phyloP scores from a whole-genome alignment of 202 grass and related monocot genomes.

The Schoenoplectus triqueter region DNA sequence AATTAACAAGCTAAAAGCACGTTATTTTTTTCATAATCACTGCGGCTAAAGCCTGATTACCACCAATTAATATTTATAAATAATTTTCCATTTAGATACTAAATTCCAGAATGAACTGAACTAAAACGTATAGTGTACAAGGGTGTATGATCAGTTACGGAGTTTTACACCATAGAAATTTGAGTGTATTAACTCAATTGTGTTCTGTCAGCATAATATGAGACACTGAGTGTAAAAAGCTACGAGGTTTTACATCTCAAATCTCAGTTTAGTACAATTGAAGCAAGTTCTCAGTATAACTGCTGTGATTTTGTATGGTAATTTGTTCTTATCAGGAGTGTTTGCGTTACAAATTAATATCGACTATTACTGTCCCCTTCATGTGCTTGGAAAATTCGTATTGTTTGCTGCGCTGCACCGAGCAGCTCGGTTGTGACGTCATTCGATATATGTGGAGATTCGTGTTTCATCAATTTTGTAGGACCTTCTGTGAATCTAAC shows the following conservation, averaged over 20 bases:
- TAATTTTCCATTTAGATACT: not conserved
- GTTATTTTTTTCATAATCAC: not conserved
- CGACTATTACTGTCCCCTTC: not conserved
- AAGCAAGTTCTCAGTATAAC: too few species aligned
- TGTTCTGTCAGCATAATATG: too few species aligned
- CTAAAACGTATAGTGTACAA: not conserved
- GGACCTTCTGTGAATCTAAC: too few species aligned
- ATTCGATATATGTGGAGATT: too few species aligned
- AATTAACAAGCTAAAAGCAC: not conserved
- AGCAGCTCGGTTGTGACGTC: too few species aligned
- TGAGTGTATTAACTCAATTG: too few species aligned
- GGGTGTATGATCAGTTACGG: not conserved
- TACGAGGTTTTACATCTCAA: too few species aligned
- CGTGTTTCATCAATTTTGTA: too few species aligned
- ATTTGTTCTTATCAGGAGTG: slow-evolving; percentile 11
- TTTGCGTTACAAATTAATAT: not conserved
- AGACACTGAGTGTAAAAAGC: too few species aligned
- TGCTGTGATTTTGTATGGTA: not conserved
- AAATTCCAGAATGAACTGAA: not conserved
- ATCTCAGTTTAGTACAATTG: too few species aligned
- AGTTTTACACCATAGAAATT: too few species aligned
- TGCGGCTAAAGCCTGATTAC: not conserved
- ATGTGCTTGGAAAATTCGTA: not conserved
- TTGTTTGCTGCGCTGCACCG: too few species aligned
- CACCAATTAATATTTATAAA: not conserved